Evolutionary conservation across 1,284 basidiomycete species (phyloP).

Genomic region (Cutaneotrichosporon sp.): DNA sequence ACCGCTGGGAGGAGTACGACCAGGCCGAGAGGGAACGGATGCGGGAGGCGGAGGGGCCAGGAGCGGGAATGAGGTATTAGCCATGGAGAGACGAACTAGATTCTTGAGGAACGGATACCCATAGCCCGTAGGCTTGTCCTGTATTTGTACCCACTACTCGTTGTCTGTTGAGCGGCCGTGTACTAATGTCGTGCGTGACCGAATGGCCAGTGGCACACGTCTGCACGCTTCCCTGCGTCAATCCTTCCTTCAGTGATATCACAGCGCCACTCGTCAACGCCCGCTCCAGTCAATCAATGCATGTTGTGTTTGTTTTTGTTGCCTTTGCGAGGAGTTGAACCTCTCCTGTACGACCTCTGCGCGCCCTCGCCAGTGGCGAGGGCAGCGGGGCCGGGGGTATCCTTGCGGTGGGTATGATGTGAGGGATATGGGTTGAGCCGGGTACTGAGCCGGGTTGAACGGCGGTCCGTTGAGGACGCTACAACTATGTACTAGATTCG

Average conservation of each 20-base stretch:
- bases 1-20: constrained; percentile 53
- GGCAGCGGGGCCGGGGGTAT: constrained; percentile 8
- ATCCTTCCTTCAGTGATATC: not conserved
- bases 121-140: no score
- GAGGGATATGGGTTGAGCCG: constrained; percentile 16
- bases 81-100: no score
- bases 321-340: constrained; percentile 11
- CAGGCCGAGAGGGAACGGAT: not conserved
- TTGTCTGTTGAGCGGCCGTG: no score
- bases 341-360: constrained; percentile 5
- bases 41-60: not conserved
- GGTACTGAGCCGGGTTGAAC: constrained; percentile 20
- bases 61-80: no score
- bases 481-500: not conserved
- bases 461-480: constrained; percentile 19
- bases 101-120: no score
- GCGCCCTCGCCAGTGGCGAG: not conserved
- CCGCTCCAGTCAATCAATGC: constrained; percentile 7
- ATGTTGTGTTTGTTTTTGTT: not conserved
- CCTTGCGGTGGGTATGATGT: constrained; percentile 16
- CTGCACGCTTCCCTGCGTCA: no score
- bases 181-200: no score
- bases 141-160: no score
- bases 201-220: no score
- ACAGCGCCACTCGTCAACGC: not conserved